Base-by-base conservation (phyloP, 164 flowering plant species). In the Cinnamomum micranthum region DNA sequence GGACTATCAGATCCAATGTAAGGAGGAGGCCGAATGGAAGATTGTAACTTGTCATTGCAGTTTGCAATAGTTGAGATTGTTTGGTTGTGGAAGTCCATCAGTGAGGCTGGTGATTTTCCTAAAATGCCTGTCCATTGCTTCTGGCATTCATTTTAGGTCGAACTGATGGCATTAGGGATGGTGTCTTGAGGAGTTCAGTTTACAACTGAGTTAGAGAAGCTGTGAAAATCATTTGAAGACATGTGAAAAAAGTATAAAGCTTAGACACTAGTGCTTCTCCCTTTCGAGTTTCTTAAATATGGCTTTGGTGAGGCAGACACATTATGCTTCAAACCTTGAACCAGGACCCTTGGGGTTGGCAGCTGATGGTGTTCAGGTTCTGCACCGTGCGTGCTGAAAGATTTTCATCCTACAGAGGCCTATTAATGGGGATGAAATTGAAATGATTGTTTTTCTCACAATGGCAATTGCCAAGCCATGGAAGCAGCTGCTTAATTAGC, bases 21-120 rank as follows among this genome's bases (percentile, higher is more conserved):
- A 55, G 60, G 60, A 55, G 60, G 60, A 3, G 60, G 13, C n/a
- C 50, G 50, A 68, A 65, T 80, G 62, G 69, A 80, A 78, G 83
- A 75, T 75, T 75, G 58, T 79, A 72, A 82, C 76, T 55, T 74
- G 74, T 73, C 72, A 75, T 77, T 76, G 72, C 31, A 59, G 63
- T 60, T 75, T 72, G 77, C 19, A 63, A 60, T 69, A 63, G 59
- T 72, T 33, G 14, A 63, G 62, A 68, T 77, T 81, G 81, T 47
- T 79, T 75, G 80, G 68, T 65, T 72, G 41, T 50, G 80, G 69
- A 33, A 62, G 70, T 68, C 80, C 58, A 76, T 77, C 77, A 71
- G 68, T 65, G 51, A 33, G 23, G 62, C 60, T 65, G 72, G 78
- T 82, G 82, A 82, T 60, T 81, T 81, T 15, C 78, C 84, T 79